Conservation (phyloP, 202 grass and related monocot species). For the Cymbopogon flexuosus region DNA sequence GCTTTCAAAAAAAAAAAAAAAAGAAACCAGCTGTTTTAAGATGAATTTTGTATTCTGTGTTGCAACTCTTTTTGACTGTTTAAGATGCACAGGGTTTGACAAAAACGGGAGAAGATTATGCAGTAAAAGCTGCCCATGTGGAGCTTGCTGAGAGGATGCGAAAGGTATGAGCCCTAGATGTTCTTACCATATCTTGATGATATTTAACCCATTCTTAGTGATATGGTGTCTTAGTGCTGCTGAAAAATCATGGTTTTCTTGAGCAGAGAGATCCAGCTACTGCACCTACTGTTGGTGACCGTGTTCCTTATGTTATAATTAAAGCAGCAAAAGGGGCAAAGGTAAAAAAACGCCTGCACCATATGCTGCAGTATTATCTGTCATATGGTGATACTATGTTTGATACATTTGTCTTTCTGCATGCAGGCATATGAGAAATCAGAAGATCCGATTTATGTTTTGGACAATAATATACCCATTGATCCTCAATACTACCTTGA, state of each 20-base stretch:
- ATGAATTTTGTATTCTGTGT: not conserved
- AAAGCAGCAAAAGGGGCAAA: conserved; percentile 97
- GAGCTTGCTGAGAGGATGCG: conserved; percentile 98
- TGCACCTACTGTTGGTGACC: conserved; percentile 94
- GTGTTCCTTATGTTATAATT: conserved; percentile 96
- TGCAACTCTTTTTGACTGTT: conserved; percentile 28
- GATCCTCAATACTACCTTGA: conserved; percentile 98
- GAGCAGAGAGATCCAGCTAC: conserved; percentile 91
- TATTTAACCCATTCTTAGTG: conserved; percentile 2
- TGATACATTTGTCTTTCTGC: conserved; percentile 36
- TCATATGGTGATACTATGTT: not conserved
- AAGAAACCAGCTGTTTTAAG: not conserved
- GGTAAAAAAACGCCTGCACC: conserved; percentile 39
- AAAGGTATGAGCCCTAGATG: conserved; percentile 51
- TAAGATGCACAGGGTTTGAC: conserved; percentile 71
- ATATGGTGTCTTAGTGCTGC: not conserved
- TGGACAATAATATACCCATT: conserved; percentile 97
- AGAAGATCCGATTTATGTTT: conserved; percentile 97
- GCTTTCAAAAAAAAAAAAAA: no score
- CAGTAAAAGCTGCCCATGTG: conserved; percentile 93
- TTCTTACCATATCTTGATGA: conserved; percentile 3
- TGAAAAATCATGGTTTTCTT: conserved; percentile 36
- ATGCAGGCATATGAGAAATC: conserved; percentile 94
- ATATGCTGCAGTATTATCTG: not conserved
- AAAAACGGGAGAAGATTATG: conserved; percentile 98